Conservation (phyloP, 2,329 filamentous ascomycete genomes). For the Dactylellina haptotyla region DNA sequence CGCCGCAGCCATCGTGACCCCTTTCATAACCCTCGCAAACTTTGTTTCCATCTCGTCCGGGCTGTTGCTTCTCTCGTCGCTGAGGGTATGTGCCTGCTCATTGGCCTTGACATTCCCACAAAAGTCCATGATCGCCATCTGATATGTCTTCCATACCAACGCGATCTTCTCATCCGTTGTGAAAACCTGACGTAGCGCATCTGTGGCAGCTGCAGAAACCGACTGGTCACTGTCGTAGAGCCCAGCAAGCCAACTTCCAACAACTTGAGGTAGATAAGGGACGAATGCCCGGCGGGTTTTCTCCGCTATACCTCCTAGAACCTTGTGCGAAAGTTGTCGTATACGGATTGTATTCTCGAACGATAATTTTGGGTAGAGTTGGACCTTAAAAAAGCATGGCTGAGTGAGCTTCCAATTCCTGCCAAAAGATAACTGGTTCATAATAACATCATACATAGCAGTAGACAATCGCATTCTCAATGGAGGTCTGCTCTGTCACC, state of each 20-base stretch:
- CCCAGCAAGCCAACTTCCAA: conserved; percentile 91
- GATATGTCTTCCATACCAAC: conserved; percentile 82
- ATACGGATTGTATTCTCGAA: conserved; percentile 90
- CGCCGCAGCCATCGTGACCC: conserved; percentile 68
- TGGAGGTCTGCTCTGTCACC: conserved; percentile 66
- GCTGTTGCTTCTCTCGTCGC: conserved; percentile 86
- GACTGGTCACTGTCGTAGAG: conserved; percentile 84
- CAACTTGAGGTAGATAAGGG: conserved; percentile 77
- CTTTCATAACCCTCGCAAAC: conserved; percentile 79
- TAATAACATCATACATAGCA: conserved; percentile 51
- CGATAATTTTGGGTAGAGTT: conserved; percentile 85
- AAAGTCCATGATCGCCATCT: conserved; percentile 81
- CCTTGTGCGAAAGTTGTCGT: conserved; percentile 81
- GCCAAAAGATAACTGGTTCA: too few relatives aligned
- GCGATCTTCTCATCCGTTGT: conserved; percentile 80
- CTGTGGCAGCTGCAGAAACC: conserved; percentile 78
- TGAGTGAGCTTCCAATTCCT: too few relatives aligned
- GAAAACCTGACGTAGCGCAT: conserved; percentile 80
- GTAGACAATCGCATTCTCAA: conserved; percentile 75
- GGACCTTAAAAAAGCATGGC: too few relatives aligned
- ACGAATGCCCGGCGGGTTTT: conserved; percentile 82
- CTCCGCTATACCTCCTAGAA: conserved; percentile 73
- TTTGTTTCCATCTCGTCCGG: conserved; percentile 86
- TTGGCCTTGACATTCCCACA: conserved; percentile 78
- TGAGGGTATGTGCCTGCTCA: conserved; percentile 83